Evolutionary conservation across 148 eudicot species (phyloP).

Genomic region (Rhododendron molle): DNA sequence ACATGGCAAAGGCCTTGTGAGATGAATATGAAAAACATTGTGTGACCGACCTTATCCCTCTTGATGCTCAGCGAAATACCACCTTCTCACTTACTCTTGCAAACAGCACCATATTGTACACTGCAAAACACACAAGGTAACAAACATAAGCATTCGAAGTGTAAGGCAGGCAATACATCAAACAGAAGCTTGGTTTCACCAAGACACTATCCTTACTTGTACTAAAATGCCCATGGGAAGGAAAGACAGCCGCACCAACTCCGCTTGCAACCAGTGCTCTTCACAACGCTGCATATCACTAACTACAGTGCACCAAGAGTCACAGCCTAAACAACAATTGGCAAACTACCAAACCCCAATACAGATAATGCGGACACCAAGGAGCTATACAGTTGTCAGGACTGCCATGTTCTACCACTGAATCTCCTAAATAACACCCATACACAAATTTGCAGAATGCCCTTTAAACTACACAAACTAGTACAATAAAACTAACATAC

Average conservation of each 20-base stretch:
- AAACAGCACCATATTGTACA: not conserved
- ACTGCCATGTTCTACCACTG: too few species aligned
- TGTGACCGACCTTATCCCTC: not conserved
- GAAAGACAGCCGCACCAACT: not conserved
- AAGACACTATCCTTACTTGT: not conserved
- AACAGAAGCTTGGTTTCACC: not conserved
- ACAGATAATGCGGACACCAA: not conserved
- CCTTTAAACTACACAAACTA: not conserved
- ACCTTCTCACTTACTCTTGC: not conserved
- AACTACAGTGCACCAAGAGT: not conserved
- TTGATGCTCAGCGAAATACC: too few species aligned
- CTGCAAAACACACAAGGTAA: not conserved
- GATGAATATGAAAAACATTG: not conserved
- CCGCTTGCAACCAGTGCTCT: not conserved
- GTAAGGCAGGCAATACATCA: not conserved
- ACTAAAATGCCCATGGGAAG: not conserved
- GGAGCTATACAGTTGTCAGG: not conserved
- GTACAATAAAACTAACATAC: not conserved
- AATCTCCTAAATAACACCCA: not conserved
- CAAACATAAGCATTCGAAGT: not conserved
- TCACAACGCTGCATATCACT: not conserved
- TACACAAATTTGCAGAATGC: not conserved
- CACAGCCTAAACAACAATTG: not conserved
- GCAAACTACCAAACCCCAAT: not conserved
- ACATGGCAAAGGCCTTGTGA: slow-evolving; percentile 58